Percentiles rank a stretch among this genome's conserved stretches.
These are phyloP conservation scores for Eucalyptus virginea DNA, from an alignment of 345 rosid genomes.

Conservation along the genomic window DNA sequence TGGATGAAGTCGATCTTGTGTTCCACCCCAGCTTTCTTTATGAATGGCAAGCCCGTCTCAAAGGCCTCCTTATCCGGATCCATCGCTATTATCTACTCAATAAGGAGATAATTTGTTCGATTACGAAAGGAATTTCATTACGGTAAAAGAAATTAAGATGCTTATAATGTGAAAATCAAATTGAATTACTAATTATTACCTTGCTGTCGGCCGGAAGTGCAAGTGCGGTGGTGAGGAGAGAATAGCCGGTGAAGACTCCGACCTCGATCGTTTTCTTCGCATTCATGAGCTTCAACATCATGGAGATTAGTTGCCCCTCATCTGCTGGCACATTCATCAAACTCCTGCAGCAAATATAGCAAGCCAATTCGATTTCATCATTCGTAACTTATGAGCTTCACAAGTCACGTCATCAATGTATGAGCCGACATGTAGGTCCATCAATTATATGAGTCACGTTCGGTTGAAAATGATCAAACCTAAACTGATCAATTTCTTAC, in stretches of 20 bases:
- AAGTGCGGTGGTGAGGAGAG: conserved; percentile 71
- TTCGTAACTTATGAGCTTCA: background rate
- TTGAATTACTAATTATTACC: background rate
- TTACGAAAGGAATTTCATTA: background rate
- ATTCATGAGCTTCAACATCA: conserved; percentile 27
- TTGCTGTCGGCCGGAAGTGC: conserved; percentile 54
- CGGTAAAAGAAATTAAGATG: background rate
- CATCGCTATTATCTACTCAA: background rate
- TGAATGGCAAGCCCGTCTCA: conserved; percentile 27
- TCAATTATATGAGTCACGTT: no score
- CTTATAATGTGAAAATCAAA: background rate
- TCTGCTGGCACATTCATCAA: background rate
- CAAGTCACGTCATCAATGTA: background rate
- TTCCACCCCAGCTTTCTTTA: conserved; percentile 29
- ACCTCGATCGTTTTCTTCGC: conserved; percentile 54
- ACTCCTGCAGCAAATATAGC: conserved; percentile 16
- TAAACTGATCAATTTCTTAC: background rate
- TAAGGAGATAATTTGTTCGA: background rate
- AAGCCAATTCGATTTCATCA: background rate
- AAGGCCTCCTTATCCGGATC: conserved; percentile 24
- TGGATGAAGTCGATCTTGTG: conserved; percentile 22
- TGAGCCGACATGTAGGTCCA: fast-evolving
- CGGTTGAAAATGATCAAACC: background rate
- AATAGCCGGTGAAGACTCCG: conserved; percentile 72
- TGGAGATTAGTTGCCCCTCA: background rate